These are phyloP conservation scores for Trifolium pratense DNA, from an alignment of 306 rosid genomes.

Conservation along the genomic window DNA sequence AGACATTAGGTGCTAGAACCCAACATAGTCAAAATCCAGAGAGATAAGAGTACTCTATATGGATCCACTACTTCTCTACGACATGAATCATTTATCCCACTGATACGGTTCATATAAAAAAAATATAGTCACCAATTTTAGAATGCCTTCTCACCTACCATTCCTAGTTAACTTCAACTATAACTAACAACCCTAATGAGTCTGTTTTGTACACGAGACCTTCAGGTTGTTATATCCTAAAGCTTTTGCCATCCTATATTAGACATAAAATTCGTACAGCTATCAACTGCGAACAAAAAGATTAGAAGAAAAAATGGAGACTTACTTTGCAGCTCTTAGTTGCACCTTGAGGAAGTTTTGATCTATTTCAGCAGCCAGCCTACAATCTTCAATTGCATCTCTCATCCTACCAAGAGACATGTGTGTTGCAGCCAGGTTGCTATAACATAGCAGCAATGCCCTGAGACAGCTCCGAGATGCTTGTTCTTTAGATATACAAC, in stretches of 20 bases:
- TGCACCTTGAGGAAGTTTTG: conserved; percentile 81
- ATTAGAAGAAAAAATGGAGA: conserved; percentile 35
- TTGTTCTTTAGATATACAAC: conserved; percentile 61
- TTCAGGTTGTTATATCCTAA: conserved; percentile 7
- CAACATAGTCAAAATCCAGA: conserved; percentile 5
- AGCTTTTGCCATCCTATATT: conserved; percentile 22
- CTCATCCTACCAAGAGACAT: conserved; percentile 93
- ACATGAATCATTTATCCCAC: conserved; percentile 14
- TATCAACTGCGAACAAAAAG: conserved; percentile 5
- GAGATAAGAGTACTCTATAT: conserved; percentile 2
- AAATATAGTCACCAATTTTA: conserved; percentile 1
- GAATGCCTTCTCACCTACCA: conserved; percentile 16
- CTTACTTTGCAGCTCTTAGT: conserved; percentile 98
- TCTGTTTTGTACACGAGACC: conserved; percentile 23
- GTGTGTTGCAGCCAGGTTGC: conserved; percentile 96
- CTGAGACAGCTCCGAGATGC: conserved; percentile 81
- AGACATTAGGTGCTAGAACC: conserved; percentile 27
- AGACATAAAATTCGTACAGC: conserved; percentile 34
- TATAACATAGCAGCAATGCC: conserved; percentile 90
- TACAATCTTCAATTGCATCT: conserved; percentile 86
- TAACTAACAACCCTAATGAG: not conserved
- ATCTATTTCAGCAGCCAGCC: conserved; percentile 79
- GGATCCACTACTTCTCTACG: conserved; percentile 7
- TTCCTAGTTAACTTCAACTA: conserved; percentile 27
- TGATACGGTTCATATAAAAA: conserved; percentile 11